Percentiles rank a stretch among this genome's conserved stretches.
These are phyloP conservation scores for Phytophthora melonis DNA, from an alignment of 352 stramenopile genomes.

Conservation along the genomic window DNA sequence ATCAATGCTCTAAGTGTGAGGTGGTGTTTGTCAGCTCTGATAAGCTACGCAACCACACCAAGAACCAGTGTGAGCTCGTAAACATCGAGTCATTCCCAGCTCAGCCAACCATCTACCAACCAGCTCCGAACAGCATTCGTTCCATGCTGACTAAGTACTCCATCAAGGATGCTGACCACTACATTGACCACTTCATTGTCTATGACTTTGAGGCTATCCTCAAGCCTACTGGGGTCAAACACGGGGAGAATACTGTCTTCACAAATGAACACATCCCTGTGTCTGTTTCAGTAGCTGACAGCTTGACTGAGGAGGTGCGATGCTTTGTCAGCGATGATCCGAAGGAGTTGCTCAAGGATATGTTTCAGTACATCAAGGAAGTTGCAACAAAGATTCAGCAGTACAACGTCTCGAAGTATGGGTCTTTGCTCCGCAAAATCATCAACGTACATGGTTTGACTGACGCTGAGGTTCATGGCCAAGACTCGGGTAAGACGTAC, in stretches of 20 bases:
- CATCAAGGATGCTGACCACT: conserved; percentile 5
- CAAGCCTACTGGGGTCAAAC: not conserved
- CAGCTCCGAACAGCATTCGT: not conserved
- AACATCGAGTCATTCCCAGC: conserved; percentile 1
- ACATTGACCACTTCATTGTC: conserved; percentile 12
- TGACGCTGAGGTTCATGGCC: too few relatives aligned
- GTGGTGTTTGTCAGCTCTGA: conserved; percentile 8
- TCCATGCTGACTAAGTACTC: conserved; percentile 8
- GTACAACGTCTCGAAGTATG: conserved; percentile 4
- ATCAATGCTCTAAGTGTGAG: conserved; percentile 7
- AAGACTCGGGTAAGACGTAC: too few relatives aligned
- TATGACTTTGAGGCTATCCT: not conserved
- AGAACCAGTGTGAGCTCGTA: conserved; percentile 4
- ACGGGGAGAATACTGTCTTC: conserved; percentile 7
- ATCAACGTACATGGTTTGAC: conserved; percentile 8
- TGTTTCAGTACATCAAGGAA: not conserved
- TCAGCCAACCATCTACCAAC: conserved; percentile 1
- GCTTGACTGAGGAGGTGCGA: not conserved
- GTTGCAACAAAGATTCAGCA: not conserved
- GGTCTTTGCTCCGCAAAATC: not conserved
- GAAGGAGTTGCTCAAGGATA: not conserved
- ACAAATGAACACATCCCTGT: conserved; percentile 9
- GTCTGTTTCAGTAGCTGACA: conserved; percentile 6
- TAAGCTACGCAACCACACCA: not conserved
- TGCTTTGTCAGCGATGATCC: conserved; percentile 10